Evolutionary conservation across 108 stramenopile species (phyloP).

Genomic region (Tribonema minus): DNA sequence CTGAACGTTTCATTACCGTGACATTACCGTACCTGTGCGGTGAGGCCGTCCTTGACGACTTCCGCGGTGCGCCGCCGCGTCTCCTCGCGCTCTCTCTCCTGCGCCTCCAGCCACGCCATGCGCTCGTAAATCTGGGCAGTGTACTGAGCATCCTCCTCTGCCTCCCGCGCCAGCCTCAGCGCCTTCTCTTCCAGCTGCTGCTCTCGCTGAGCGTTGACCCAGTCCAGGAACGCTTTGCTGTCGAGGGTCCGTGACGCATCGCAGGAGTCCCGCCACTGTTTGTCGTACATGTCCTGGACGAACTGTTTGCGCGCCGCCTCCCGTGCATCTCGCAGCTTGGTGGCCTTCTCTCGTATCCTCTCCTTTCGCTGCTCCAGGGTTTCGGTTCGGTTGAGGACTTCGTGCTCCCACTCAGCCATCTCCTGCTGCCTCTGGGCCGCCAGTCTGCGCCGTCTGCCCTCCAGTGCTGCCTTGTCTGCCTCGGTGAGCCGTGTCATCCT

Average conservation of each 20-base stretch:
- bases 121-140: slow-evolving; percentile 17
- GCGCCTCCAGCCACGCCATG: slow-evolving; percentile 10
- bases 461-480: slow-evolving; percentile 2
- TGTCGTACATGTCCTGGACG: slow-evolving; percentile 59
- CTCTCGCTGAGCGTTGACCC: slow-evolving; percentile 11
- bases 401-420: slow-evolving; percentile 43
- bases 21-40: slow-evolving; percentile 22
- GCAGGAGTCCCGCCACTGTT: slow-evolving; percentile 65
- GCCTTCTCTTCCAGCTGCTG: slow-evolving; percentile 31
- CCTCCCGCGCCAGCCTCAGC: not conserved
- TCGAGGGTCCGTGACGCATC: slow-evolving; percentile 67
- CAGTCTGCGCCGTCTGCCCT: slow-evolving; percentile 18
- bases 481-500: slow-evolving; percentile 5
- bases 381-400: slow-evolving; percentile 32
- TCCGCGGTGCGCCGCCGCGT: not conserved
- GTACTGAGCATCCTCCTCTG: not conserved
- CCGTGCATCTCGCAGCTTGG: slow-evolving; percentile 34
- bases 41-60: slow-evolving; percentile 17
- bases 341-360: slow-evolving; percentile 40
- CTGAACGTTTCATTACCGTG: not conserved
- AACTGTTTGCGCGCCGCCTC: slow-evolving; percentile 41
- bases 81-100: slow-evolving; percentile 9
- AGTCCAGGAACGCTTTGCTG: slow-evolving; percentile 41
- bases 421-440: slow-evolving; percentile 26
- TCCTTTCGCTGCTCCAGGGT: slow-evolving; percentile 37